Evolutionary conservation across 2,329 filamentous ascomycete species (phyloP), one percentile per base, ranked within the genome.

Genomic region (Mollisiaceae sp.): DNA sequence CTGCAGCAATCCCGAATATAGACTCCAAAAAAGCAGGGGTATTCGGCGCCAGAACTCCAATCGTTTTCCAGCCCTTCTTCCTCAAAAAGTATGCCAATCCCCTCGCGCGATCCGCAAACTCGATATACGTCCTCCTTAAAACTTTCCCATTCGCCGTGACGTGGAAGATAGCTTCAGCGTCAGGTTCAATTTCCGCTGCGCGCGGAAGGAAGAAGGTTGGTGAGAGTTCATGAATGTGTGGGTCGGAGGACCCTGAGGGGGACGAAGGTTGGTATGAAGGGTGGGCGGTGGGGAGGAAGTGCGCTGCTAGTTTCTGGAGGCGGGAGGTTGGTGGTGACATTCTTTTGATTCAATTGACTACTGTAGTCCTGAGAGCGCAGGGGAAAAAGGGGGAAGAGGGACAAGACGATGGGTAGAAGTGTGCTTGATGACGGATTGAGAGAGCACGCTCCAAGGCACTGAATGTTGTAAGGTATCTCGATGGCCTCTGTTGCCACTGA

Each of bases 11-110:
- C 1, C 91, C 95, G 75, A 92, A 99, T 67, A 97, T 92, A 8
- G 89, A 86, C 79, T 98, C 94, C 35, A 99, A 82, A 73, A 98
- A 98, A 0, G 94, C 94, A 0, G 95, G 95, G 0, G 95, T 99
- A 77, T 99, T 99, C 2, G 95, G 92, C 9, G 89, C 89, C 12
- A 99, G 82, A 57, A 99, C 89, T 8, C 95, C 95, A 6, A 98
- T 91, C 66, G 91, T 85, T 73, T 87, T 90, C 74, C 87, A 88
- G 4, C 86, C 84, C 75, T 91, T 87, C 77, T 91, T 92, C 71
- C 86, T 86, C 64, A 99, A 77, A 77, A 91, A 98, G 79, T 97
- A 98, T 15, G 93, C 94, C 20, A 99, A 81, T 0, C 94, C 95
- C 50, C 92, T 82, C 2, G 94, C 92, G 52, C 95, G 91, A 75